Percentiles rank a stretch among this genome's conserved stretches.
phyloP scores from a whole-genome alignment of 306 rosid genomes.

The Dalbergia oliveri region DNA sequence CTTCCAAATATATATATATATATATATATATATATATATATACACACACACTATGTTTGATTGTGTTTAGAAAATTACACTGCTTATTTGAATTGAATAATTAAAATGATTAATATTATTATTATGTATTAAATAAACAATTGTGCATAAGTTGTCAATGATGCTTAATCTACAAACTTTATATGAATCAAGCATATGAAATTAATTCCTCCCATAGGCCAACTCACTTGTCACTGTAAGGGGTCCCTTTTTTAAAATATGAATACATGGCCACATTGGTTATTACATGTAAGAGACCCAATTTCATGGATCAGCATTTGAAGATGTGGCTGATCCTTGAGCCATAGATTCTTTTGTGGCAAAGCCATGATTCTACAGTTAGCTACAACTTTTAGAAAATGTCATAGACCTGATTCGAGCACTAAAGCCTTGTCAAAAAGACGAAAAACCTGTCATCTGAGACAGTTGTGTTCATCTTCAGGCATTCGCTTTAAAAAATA shows the following conservation, averaged over 20 bases:
- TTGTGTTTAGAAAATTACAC: no score
- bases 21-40: no score
- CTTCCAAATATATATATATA: no score
- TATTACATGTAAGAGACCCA: neutral
- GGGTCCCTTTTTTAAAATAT: neutral
- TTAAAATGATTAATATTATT: no score
- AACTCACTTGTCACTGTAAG: neutral
- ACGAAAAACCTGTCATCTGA: neutral
- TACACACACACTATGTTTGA: no score
- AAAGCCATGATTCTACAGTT: neutral
- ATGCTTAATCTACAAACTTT: no score
- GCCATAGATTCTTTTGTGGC: conserved; percentile 45
- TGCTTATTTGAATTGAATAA: no score
- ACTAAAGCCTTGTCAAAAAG: neutral
- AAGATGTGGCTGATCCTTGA: conserved; percentile 35
- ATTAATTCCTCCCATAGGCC: neutral
- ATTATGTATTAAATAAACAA: no score
- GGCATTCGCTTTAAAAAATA: neutral
- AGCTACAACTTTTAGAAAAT: conserved; percentile 33
- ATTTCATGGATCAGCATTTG: conserved; percentile 29
- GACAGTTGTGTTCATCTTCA: neutral
- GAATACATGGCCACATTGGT: neutral
- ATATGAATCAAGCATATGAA: no score
- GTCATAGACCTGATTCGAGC: conserved; percentile 24
- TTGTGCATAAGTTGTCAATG: no score